Evolutionary conservation across 441 rosid species (phyloP), one percentile per base, ranked within the genome.

Genomic region (Raphanus hybrid): DNA sequence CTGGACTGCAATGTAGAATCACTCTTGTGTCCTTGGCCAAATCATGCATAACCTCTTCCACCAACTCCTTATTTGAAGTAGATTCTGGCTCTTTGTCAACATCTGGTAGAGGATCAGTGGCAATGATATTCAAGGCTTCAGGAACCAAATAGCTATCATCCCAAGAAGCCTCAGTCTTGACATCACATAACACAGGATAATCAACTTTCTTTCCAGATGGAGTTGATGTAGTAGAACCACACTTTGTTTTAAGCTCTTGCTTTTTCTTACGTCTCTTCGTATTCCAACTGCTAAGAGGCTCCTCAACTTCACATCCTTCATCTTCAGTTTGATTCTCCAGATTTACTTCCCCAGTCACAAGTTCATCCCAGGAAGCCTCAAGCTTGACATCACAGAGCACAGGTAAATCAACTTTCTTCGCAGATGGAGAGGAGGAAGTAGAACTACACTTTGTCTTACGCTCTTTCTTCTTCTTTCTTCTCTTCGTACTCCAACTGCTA

Each of bases 221-320:
- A 69, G 81, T 77, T 15, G 79, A 70, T 64, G 71, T 16, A 57
- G 71, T 16, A 57, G 78, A 78, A 57, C 11, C 6, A 7, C 70
- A 23, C 52, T 67, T 86, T 70, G 71, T 75, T 37, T 48, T 80
- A 76, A 74, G 45, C 73, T 81, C 84, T 48, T 70, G 84, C 82
- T 83, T 85, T 12, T 50, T 64, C 73, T 85, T 85, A 63, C 58
- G 69, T 27, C 73, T 84, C 80, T 85, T 89, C 7, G 87, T 74
- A 73, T 82, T 83, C 93, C 74, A 89, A 69, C 5, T 50, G 70
- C 82, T 82, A 57, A 93, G 90, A 61, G 89, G 85, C 88, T 84
- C 88, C 66, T 82, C 80, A 39, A 80, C 70, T 59, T 88, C 95
- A 82, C 52, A 73, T 18, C 78, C 87, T 39, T 86, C 89, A 63